phyloP scores from a whole-genome alignment of 148 eudicot genomes.

The Heliosperma pusillum region DNA sequence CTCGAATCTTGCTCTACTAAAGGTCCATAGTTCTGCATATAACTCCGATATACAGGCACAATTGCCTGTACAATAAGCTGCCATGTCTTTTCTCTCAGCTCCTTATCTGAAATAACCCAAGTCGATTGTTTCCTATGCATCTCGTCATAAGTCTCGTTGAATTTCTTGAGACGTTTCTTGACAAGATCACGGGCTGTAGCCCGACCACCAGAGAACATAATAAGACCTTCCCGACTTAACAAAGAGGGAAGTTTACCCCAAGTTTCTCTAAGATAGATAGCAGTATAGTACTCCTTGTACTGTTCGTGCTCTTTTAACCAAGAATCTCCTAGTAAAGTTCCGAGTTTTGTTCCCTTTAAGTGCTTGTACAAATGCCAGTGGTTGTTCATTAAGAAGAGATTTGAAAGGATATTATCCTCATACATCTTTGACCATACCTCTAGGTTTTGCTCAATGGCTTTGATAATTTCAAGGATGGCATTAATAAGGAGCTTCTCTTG shows the following conservation, averaged over 20 bases:
- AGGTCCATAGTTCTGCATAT: conserved; percentile 87
- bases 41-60: conserved; percentile 81
- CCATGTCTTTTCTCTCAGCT: conserved; percentile 59
- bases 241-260: conserved; percentile 71
- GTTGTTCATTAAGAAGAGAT: conserved; percentile 72
- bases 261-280: conserved; percentile 55
- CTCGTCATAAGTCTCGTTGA: conserved; percentile 69
- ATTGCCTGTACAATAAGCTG: conserved; percentile 64
- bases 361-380: conserved; percentile 76
- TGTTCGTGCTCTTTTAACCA: conserved; percentile 72
- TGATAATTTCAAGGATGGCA: conserved; percentile 59
- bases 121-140: conserved; percentile 59
- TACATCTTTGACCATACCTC: conserved; percentile 74
- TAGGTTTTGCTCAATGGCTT: conserved; percentile 63
- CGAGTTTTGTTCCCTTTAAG: conserved; percentile 66
- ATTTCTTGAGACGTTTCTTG: conserved; percentile 60
- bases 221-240: conserved; percentile 76
- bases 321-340: conserved; percentile 52
- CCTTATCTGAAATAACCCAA: conserved; percentile 62
- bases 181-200: conserved; percentile 87
- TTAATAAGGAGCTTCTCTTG: conserved; percentile 63
- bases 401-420: conserved; percentile 41
- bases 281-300: conserved; percentile 52
- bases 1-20: conserved; percentile 76
- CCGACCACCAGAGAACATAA: conserved; percentile 76